Evolutionary conservation across 192 early-diverging fungal genomes (phyloP).

Genomic region (Backusella westeae): DNA sequence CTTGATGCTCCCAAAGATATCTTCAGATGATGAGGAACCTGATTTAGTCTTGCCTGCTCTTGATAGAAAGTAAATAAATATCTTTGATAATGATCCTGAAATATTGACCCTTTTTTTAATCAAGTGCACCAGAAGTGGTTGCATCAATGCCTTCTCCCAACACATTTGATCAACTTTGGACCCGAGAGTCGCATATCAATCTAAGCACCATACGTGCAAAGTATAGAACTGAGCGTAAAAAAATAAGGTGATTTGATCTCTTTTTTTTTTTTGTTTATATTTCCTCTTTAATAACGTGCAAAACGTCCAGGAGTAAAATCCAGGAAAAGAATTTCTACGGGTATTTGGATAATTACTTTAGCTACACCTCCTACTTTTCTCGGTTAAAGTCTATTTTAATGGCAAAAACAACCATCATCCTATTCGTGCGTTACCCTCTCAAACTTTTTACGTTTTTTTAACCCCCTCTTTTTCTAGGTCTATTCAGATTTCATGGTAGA

Average conservation of each 20-base stretch:
- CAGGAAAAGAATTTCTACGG: not conserved
- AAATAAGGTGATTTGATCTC: constrained; percentile 5
- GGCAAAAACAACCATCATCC: constrained; percentile 21
- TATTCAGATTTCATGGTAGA: constrained; percentile 54
- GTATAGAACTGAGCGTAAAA: constrained; percentile 17
- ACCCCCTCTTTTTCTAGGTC: constrained; percentile 26
- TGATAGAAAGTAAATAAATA: constrained; percentile 17
- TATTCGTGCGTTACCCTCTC: constrained; percentile 24
- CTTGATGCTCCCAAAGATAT: not conserved
- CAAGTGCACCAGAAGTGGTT: constrained; percentile 22
- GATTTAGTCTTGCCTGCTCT: constrained; percentile 27
- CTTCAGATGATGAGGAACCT: constrained; percentile 3
- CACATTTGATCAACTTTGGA: constrained; percentile 19
- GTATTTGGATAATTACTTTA: not conserved
- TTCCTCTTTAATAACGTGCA: too few relatives aligned
- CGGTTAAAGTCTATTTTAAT: not conserved
- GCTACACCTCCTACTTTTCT: constrained; percentile 1
- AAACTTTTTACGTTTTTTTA: not conserved
- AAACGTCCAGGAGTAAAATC: not conserved
- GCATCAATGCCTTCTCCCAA: constrained; percentile 7
- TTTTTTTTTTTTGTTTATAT: too few relatives aligned
- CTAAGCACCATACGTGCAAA: constrained; percentile 26
- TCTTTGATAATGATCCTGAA: not conserved
- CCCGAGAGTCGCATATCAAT: constrained; percentile 22
- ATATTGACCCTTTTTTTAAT: not conserved